phyloP scores from a whole-genome alignment of 768 basidiomycete species.

The Auricularia sp. region DNA sequence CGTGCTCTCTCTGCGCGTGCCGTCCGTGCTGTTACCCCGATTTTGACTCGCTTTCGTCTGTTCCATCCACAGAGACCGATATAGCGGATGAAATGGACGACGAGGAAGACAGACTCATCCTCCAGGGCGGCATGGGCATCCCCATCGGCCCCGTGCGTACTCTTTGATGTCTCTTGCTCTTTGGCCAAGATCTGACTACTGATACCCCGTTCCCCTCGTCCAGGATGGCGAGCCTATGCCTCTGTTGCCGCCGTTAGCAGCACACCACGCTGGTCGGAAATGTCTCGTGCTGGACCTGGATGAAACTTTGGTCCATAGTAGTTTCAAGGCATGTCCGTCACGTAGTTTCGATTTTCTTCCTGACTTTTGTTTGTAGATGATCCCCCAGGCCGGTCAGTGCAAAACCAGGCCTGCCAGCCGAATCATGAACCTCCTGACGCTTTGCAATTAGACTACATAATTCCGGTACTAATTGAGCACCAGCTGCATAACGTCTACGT shows the following conservation, averaged over 20 bases:
- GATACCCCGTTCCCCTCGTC: not conserved
- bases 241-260: constrained; percentile 73
- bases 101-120: constrained; percentile 82
- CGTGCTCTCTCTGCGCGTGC: constrained; percentile 37
- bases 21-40: constrained; percentile 11
- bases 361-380: constrained; percentile 47
- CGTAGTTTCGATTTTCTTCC: constrained; percentile 10
- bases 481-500: constrained; percentile 99
- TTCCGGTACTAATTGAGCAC: constrained; percentile 97
- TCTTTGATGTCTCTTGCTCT: too few relatives aligned
- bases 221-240: constrained; percentile 84
- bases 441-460: constrained; percentile 65
- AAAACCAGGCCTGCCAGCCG: not conserved
- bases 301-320: constrained; percentile 93
- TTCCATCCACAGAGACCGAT: constrained; percentile 1
- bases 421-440: not conserved
- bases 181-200: too few relatives aligned
- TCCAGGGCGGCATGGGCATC: constrained; percentile 89
- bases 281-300: constrained; percentile 95
- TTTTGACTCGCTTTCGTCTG: not conserved
- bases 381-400: constrained; percentile 51
- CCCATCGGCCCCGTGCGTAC: constrained; percentile 79
- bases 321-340: constrained; percentile 72
- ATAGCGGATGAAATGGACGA: constrained; percentile 46
- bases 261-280: constrained; percentile 79